These are phyloP conservation scores for Aureobasidium vineae DNA, from an alignment of 2,329 filamentous ascomycete genomes.

Conservation along the genomic window DNA sequence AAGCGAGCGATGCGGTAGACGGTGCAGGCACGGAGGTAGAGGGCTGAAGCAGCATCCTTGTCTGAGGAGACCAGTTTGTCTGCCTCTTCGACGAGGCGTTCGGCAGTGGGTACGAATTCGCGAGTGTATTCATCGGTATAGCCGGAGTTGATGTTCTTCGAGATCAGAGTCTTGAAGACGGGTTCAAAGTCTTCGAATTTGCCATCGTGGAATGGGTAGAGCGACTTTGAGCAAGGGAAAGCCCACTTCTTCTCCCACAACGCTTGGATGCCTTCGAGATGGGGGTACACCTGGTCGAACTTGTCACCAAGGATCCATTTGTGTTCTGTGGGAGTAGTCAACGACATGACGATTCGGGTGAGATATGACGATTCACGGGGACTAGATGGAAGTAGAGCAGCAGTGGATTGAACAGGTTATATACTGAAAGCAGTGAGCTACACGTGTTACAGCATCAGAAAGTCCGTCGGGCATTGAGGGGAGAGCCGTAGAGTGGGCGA, in stretches of 20 bases:
- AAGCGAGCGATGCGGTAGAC: constrained; percentile 42
- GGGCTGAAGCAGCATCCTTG: constrained; percentile 35
- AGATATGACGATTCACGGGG: background rate
- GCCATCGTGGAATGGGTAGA: constrained; percentile 40
- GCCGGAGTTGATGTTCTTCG: constrained; percentile 41
- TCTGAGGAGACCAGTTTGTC: constrained; percentile 33
- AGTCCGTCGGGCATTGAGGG: constrained; percentile 23
- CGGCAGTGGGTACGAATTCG: constrained; percentile 40
- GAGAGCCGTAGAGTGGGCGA: background rate
- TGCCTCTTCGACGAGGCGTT: constrained; percentile 36
- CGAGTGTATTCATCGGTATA: constrained; percentile 41
- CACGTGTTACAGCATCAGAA: background rate
- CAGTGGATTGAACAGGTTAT: background rate
- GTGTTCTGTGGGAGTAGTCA: constrained; percentile 25
- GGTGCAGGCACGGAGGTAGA: constrained; percentile 40
- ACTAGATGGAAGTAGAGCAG: background rate
- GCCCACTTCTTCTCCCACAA: constrained; percentile 47
- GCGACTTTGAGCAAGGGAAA: constrained; percentile 35
- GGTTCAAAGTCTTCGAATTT: constrained; percentile 42
- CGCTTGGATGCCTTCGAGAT: constrained; percentile 59
- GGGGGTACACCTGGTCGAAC: constrained; percentile 52
- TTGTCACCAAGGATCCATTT: constrained; percentile 47
- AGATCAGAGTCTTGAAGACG: constrained; percentile 40
- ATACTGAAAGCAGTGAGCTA: background rate
- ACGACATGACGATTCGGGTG: constrained; percentile 10